Percentiles rank a stretch among this genome's conserved stretches.
Evolutionary conservation across 441 rosid species (phyloP).

Genomic region (Aleurites moluccanus): DNA sequence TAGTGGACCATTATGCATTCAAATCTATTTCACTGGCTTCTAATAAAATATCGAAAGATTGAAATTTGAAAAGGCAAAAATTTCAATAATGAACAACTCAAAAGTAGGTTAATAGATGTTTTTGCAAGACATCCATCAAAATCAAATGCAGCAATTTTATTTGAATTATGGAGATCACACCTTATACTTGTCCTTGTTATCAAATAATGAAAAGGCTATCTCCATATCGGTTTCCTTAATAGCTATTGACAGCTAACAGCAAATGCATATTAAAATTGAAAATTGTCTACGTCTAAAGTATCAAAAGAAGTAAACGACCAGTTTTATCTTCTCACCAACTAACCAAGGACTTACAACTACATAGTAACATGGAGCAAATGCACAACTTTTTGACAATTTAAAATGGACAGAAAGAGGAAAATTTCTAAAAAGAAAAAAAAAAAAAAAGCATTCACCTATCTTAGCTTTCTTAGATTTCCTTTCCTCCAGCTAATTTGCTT

Average conservation of each 20-base stretch:
- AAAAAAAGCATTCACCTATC: conserved; percentile 33
- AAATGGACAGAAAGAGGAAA: neutral
- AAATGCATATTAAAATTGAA: conserved; percentile 17
- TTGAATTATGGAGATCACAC: conserved; percentile 68
- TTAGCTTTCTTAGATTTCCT: conserved; percentile 44
- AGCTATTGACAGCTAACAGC: conserved; percentile 36
- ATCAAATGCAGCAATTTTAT: conserved; percentile 93
- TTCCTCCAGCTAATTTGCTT: conserved; percentile 33
- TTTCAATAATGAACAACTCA: neutral
- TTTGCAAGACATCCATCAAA: conserved; percentile 95
- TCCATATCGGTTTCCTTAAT: conserved; percentile 38
- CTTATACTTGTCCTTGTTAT: conserved; percentile 67
- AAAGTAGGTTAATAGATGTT: conserved; percentile 53
- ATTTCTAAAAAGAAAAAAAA: neutral
- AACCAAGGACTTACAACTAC: neutral
- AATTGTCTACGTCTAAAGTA: conserved; percentile 11
- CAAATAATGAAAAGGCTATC: conserved; percentile 54
- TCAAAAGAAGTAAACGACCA: too few species aligned
- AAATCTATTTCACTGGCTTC: neutral
- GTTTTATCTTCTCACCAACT: neutral
- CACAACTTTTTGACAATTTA: neutral
- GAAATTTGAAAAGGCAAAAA: neutral
- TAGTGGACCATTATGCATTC: neutral
- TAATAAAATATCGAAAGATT: neutral
- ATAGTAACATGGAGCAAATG: neutral